phyloP scores from a whole-genome alignment of 2,329 filamentous ascomycete species.

The Aureobasidium sp. region DNA sequence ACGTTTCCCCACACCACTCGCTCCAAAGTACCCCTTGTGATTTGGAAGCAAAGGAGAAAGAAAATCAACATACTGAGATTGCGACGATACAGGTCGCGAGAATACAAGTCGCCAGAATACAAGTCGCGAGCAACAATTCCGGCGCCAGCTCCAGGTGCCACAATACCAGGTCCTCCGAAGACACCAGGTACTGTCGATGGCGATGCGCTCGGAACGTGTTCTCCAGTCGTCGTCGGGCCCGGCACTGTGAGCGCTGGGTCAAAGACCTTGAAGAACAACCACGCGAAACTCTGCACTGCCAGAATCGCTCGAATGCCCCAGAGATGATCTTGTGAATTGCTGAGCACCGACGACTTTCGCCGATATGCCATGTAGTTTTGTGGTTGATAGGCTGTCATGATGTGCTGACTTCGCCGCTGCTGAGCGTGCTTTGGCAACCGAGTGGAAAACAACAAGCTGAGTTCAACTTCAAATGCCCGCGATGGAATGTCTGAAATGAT shows the following conservation, averaged over 20 bases:
- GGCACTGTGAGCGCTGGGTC: conserved; percentile 28
- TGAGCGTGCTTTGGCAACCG: background rate
- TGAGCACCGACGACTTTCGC: conserved; percentile 6
- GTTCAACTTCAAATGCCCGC: background rate
- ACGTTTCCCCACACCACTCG: background rate
- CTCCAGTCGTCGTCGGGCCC: background rate
- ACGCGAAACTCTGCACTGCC: conserved; percentile 35
- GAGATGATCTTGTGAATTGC: conserved; percentile 25
- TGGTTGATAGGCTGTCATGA: background rate
- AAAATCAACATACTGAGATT: background rate
- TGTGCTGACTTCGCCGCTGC: background rate
- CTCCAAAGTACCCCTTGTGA: conserved; percentile 13
- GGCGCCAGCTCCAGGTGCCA: background rate
- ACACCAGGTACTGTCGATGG: conserved; percentile 1
- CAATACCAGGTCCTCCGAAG: background rate
- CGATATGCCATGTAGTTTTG: conserved; percentile 3
- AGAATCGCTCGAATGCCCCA: conserved; percentile 38
- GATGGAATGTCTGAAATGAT: background rate
- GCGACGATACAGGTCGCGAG: background rate
- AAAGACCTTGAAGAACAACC: conserved; percentile 38
- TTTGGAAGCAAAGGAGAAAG: conserved; percentile 22
- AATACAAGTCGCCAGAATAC: background rate
- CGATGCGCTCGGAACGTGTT: background rate
- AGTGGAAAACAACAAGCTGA: background rate
- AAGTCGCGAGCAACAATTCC: background rate